Base-by-base conservation (phyloP, 148 eudicot species). In the Dianthus caryophyllus region DNA sequence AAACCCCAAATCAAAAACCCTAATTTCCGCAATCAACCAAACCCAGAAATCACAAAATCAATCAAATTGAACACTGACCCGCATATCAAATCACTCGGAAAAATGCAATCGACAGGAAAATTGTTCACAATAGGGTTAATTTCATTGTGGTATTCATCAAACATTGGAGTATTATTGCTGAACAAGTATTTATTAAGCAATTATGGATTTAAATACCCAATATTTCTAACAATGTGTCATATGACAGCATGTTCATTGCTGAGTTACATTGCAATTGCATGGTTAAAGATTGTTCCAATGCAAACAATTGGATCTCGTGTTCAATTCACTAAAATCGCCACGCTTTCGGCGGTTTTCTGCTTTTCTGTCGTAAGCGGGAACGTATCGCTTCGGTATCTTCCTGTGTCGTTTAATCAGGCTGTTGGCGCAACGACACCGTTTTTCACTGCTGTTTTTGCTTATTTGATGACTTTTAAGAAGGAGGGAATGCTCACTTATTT, bases 361-460 rank as follows among this genome's bases (percentile, higher is more conserved):
- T 65, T 75, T 0, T 89, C 96, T 21, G 92, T 89, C 15, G 96
- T 89, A 10, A 77, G 86, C 29, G 96, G 96, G 31, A 89, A 89
- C 22, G 74, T 89, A 5, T 87, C 96, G 6, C 78, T 89, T 0
- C 60, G 83, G 66, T 87, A 84, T 70, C 67, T 88, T 9, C 96
- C 96, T 17, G 90, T 88, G 39, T 82, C 87, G 62, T 88, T 88
- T 39, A 88, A 81, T 58, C 96, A 85, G 76, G 96, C 96, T 9
- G 71, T 88, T 31, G 96, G 90, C 49, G 88, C 91, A 14, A 88
- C 96, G n/a, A 88, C 96, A 57, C 96, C 96, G 4, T 88, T 88
- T 48, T 88, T 85, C 43, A 88, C 96, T 3, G 96, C 96, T 1
- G 79, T 88, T 4, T 88, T 88, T 55, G 88, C 90, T 0, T 88